phyloP scores from a whole-genome alignment of 1,284 basidiomycete species.

The Spongispora temasekensis region DNA sequence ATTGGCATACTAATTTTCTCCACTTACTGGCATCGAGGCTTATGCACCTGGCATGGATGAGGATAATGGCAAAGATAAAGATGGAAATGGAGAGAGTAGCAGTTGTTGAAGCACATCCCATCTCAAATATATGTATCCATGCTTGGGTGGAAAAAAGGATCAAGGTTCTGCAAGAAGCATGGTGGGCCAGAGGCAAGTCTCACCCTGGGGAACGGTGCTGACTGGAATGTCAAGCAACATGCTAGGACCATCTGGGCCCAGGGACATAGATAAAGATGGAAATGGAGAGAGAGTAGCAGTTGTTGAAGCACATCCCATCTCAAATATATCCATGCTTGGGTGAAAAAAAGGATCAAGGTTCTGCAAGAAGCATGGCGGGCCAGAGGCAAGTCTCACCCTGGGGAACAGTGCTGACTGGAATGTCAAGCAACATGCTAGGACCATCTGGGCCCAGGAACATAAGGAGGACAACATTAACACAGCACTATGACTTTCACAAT shows the following conservation, averaged over 20 bases:
- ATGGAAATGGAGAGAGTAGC: conserved; percentile 34
- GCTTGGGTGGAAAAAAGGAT: conserved; percentile 81
- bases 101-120: conserved; percentile 88
- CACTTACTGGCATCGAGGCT: conserved; percentile 37
- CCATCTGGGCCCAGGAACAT: too few relatives aligned
- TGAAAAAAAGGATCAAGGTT: conserved; percentile 76
- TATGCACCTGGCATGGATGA: conserved; percentile 30
- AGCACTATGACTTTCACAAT: too few relatives aligned
- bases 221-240: conserved; percentile 82
- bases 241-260: too few relatives aligned
- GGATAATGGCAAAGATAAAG: conserved; percentile 29
- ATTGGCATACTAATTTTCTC: conserved; percentile 79
- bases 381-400: conserved; percentile 64
- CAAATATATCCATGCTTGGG: conserved; percentile 80
- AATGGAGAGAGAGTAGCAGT: conserved; percentile 52
- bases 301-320: conserved; percentile 88
- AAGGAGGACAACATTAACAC: too few relatives aligned
- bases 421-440: conserved; percentile 76
- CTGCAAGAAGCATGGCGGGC: conserved; percentile 73
- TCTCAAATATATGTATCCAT: conserved; percentile 75
- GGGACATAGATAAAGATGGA: conserved; percentile 3
- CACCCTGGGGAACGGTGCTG: conserved; percentile 80
- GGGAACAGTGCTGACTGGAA: conserved; percentile 87
- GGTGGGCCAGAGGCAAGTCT: conserved; percentile 69
- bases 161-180: conserved; percentile 75